phyloP scores from a whole-genome alignment of 306 rosid species.

The Cercis canadensis region DNA sequence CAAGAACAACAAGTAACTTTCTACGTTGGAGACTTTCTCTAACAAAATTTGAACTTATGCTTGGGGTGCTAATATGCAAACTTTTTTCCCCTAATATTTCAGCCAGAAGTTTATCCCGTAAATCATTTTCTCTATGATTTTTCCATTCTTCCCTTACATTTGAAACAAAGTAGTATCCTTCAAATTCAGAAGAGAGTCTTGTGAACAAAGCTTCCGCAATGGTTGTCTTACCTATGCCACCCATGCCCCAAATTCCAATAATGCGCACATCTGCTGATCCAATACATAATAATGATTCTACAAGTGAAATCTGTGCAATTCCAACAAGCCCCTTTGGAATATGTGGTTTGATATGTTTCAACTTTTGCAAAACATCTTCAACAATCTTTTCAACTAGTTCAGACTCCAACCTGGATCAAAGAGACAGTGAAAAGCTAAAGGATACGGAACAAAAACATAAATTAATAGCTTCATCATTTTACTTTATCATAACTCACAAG shows the following conservation, averaged over 20 bases:
- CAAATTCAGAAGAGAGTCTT: background rate
- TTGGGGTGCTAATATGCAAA: background rate
- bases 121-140: background rate
- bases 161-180: background rate
- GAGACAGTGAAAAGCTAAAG: too few relatives aligned
- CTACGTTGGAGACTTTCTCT: background rate
- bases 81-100: background rate
- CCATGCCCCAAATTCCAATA: conserved; percentile 1
- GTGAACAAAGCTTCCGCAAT: background rate
- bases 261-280: background rate
- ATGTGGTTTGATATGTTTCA: too few relatives aligned
- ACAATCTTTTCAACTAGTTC: too few relatives aligned
- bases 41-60: background rate
- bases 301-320: background rate
- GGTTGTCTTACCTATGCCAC: background rate
- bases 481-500: background rate
- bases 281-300: background rate
- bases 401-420: too few relatives aligned
- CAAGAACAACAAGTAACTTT: background rate
- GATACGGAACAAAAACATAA: too few relatives aligned
- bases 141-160: conserved; percentile 15
- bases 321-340: background rate
- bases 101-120: background rate
- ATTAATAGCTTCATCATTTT: too few relatives aligned
- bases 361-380: too few relatives aligned